phyloP scores from a whole-genome alignment of 169 alveolate genomes.

The Prorocentrum cordatum region DNA sequence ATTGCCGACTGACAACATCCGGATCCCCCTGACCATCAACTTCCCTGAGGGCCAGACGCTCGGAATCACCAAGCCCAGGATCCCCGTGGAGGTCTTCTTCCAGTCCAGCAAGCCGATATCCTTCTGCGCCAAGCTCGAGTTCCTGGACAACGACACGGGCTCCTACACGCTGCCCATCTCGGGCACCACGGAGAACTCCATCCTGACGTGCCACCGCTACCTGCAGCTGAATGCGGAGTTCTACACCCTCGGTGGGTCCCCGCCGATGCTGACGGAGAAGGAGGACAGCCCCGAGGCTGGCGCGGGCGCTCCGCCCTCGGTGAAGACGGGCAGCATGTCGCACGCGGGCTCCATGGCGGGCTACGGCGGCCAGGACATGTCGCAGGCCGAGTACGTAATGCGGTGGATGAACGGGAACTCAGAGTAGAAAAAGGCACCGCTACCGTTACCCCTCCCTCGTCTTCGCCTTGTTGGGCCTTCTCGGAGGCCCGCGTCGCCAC shows the following conservation, averaged over 20 bases:
- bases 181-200: conserved; percentile 86
- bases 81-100: not conserved
- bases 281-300: conserved; percentile 48
- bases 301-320: conserved; percentile 42
- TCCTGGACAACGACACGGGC: conserved; percentile 84
- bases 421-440: no score
- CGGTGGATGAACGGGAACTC: conserved; percentile 35
- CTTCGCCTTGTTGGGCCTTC: no score
- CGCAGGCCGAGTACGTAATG: conserved; percentile 33
- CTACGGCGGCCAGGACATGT: conserved; percentile 38
- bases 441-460: no score
- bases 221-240: conserved; percentile 49
- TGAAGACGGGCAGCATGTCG: conserved; percentile 53
- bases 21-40: conserved; percentile 64
- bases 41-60: conserved; percentile 70
- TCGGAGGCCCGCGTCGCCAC: no score
- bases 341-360: conserved; percentile 54
- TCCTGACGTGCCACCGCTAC: conserved; percentile 73
- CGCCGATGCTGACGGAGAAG: conserved; percentile 55
- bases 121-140: conserved; percentile 83
- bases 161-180: conserved; percentile 80
- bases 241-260: conserved; percentile 54
- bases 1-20: conserved; percentile 42
- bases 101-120: conserved; percentile 78
- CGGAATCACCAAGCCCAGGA: conserved; percentile 66